phyloP scores from a whole-genome alignment of 306 rosid genomes.

The Malus domestica region ASM211411v1 NC_041797.1:1071501-1072000 shows the following conservation, averaged over 20 bases:
- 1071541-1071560: background rate
- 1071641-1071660: background rate
- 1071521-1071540: background rate
- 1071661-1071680: slow-evolving; percentile 14
- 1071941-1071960: slow-evolving; percentile 1
- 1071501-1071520: slow-evolving; percentile 25
- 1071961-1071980: slow-evolving; percentile 83
- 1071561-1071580: background rate
- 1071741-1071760: slow-evolving; percentile 92
- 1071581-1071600: background rate
- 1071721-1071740: slow-evolving; percentile 98
- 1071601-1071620: background rate
- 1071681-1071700: slow-evolving; percentile 5
- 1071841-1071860: slow-evolving; percentile 1
- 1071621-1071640: background rate
- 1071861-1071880: background rate
- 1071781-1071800: slow-evolving; percentile 92
- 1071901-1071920: background rate
- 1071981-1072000: slow-evolving; percentile 83
- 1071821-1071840: slow-evolving; percentile 8
- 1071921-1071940: slow-evolving; percentile 6
- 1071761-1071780: slow-evolving; percentile 81
- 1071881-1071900: background rate
- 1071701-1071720: slow-evolving; percentile 74
- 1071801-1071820: slow-evolving; percentile 57